These are phyloP conservation scores for Epithemia pelagica DNA, from an alignment of 108 stramenopile genomes.

Conservation along the genomic window DNA sequence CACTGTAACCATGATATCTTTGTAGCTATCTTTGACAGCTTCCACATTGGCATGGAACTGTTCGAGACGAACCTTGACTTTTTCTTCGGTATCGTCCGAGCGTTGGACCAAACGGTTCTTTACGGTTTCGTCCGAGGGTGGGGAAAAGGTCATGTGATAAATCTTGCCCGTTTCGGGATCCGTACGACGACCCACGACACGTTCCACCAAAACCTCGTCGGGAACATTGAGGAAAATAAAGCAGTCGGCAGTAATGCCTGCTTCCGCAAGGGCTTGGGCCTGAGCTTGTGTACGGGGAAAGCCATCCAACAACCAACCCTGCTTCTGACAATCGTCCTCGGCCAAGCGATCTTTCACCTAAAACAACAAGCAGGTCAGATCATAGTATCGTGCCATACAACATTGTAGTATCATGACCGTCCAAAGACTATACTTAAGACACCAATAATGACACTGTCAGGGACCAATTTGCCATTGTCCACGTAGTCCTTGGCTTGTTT, in stretches of 20 bases:
- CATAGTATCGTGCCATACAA: neutral
- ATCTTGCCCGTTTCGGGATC: slow-evolving; percentile 95
- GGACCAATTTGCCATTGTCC: slow-evolving; percentile 92
- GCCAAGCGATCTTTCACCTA: slow-evolving; percentile 80
- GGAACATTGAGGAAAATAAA: slow-evolving; percentile 94
- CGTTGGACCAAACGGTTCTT: slow-evolving; percentile 76
- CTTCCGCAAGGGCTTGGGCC: slow-evolving; percentile 79
- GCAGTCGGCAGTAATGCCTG: slow-evolving; percentile 79
- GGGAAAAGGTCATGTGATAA: slow-evolving; percentile 92
- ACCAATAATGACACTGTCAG: slow-evolving; percentile 94
- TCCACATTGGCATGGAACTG: slow-evolving; percentile 87
- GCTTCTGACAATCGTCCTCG: slow-evolving; percentile 69
- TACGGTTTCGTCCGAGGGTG: slow-evolving; percentile 75
- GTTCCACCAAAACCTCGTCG: slow-evolving; percentile 87
- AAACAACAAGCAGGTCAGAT: neutral
- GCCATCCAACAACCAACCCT: slow-evolving; percentile 96
- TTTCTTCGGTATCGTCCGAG: slow-evolving; percentile 97
- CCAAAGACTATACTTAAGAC: slow-evolving; percentile 36
- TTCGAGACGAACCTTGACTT: slow-evolving; percentile 83
- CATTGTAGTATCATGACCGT: neutral
- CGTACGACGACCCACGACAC: slow-evolving; percentile 91
- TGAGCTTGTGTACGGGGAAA: slow-evolving; percentile 95
- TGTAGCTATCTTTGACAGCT: slow-evolving; percentile 57
- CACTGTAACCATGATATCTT: slow-evolving; percentile 60
- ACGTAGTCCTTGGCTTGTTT: slow-evolving; percentile 77